Conservation (phyloP, 352 stramenopile genomes). For the Pythium periplocum region DNA sequence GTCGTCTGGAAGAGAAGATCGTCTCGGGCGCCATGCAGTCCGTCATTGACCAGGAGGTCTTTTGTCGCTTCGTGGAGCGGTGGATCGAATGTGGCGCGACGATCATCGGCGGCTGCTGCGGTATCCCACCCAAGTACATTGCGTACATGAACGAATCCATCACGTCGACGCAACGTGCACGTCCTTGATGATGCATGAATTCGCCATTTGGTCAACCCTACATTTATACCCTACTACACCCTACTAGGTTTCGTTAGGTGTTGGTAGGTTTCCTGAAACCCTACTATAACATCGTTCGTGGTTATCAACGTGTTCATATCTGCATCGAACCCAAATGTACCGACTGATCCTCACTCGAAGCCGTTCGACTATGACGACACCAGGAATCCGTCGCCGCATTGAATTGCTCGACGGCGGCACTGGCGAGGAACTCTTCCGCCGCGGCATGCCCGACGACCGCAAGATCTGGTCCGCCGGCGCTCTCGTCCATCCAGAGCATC, state of each 20-base stretch:
- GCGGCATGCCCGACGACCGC: conserved; percentile 80
- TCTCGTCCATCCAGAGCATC: conserved; percentile 65
- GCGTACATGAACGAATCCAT: conserved; percentile 17
- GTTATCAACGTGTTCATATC: background rate
- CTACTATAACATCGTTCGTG: background rate
- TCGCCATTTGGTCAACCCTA: no score
- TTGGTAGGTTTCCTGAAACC: no score
- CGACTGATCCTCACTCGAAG: no score
- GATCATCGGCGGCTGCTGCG: conserved; percentile 89
- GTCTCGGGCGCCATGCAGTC: conserved; percentile 59
- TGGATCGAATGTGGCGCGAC: conserved; percentile 70
- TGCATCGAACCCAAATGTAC: no score
- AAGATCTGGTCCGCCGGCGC: conserved; percentile 84
- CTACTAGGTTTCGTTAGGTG: no score
- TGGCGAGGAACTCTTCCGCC: conserved; percentile 87
- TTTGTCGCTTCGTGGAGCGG: conserved; percentile 59
- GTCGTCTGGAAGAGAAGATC: conserved; percentile 65
- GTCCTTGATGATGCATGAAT: no score
- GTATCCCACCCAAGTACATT: conserved; percentile 81
- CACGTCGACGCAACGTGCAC: no score
- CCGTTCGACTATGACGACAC: no score
- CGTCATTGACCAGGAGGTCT: conserved; percentile 72
- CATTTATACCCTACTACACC: no score
- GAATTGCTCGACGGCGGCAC: conserved; percentile 85
- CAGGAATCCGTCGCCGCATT: conserved; percentile 11